Base-by-base conservation (phyloP, 495 filamentous ascomycete genomes). In the Podospora australis region DNA sequence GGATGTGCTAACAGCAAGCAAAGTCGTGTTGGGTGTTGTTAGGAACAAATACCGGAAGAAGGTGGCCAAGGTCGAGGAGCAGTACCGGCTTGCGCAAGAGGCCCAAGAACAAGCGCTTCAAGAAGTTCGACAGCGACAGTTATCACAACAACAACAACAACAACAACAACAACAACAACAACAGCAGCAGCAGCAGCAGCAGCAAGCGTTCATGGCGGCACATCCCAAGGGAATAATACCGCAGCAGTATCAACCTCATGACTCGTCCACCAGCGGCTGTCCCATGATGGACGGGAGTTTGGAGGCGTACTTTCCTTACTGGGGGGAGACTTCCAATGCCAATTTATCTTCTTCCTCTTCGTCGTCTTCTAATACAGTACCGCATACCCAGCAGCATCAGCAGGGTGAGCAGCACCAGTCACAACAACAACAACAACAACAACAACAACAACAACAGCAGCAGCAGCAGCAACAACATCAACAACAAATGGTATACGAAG, bases 211-310 rank as follows among this genome's bases (percentile, higher is more conserved):
- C n/a, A n/a, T n/a, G n/a, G n/a, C n/a, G n/a, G n/a, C n/a, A n/a
- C n/a, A n/a, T n/a, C n/a, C n/a, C n/a, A n/a, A n/a, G n/a, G n/a
- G n/a, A n/a, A n/a, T n/a, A 19, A 16, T 24, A 46, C 25, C 30
- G 19, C 39, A 38, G 19, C 49, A 21, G 28, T 4, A 6, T 8
- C 34, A 36, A 16, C 34, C 13, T 30, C 25, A 43, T 43, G 55
- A 55, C 40, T 21, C 49, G 5, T 24, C 39, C 28, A 20, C 52
- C 20, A 19, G 24, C 13, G 63, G 57, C 9, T 74, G 71, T 35
- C 71, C 70, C 4, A 72, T 74, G 68, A 57, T 71, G 46, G 70
- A 74, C 44, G 68, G 70, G 22, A 72, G 66, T 39, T 35, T 73
- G 41, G 64, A 73, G 23, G 29, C 56, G 21, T 69, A 69, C 22